A percentile compares a stretch with the other conserved stretches of the same genome.
phyloP scores from a whole-genome alignment of 257 asterid genomes.

The Penstemon newberryi region DNA sequence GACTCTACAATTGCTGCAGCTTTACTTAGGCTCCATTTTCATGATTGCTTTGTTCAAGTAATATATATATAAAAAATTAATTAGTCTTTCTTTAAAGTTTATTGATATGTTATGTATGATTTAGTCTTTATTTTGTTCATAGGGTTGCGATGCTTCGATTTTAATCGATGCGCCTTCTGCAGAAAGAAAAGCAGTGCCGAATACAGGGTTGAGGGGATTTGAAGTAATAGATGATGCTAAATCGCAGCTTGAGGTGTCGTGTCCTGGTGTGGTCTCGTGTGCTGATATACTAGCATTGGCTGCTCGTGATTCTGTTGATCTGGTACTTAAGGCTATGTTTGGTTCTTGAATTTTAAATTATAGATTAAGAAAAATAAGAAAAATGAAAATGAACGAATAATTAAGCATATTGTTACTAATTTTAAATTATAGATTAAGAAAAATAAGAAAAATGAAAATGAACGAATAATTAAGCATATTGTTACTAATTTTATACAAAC shows the following conservation, averaged over 20 bases:
- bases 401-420: too few relatives aligned
- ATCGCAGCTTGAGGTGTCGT: constrained; percentile 51
- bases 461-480: neutral
- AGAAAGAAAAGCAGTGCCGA: constrained; percentile 51
- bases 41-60: constrained; percentile 74
- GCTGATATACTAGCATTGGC: constrained; percentile 68
- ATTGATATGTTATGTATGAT: too few relatives aligned
- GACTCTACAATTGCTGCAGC: constrained; percentile 62
- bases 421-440: too few relatives aligned
- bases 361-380: too few relatives aligned
- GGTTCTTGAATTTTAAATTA: too few relatives aligned
- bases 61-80: neutral
- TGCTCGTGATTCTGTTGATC: constrained; percentile 68
- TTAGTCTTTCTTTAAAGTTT: neutral
- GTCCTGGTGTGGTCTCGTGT: constrained; percentile 65
- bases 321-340: constrained; percentile 33
- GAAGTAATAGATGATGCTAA: constrained; percentile 69
- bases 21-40: constrained; percentile 73
- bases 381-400: too few relatives aligned
- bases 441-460: too few relatives aligned
- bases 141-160: constrained; percentile 76
- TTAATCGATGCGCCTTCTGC: constrained; percentile 46
- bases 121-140: too few relatives aligned
- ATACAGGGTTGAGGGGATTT: constrained; percentile 58
- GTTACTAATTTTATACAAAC: constrained; percentile 1